Conservation (phyloP, 441 rosid species). For the Mallotus japonicus region DNA sequence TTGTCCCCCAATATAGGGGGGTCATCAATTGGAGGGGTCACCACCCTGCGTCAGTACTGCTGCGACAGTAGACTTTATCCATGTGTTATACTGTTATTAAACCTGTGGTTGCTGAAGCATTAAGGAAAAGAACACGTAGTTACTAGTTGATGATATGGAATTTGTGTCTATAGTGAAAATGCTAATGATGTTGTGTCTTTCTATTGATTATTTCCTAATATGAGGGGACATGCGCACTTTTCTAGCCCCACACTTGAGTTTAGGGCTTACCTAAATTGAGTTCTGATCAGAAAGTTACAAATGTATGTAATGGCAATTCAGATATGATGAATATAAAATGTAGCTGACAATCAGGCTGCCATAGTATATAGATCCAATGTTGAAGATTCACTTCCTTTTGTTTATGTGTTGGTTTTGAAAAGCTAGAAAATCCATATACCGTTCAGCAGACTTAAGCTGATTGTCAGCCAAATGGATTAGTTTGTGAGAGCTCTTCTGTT, state of each 20-base stretch:
- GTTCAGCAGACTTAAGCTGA: not conserved
- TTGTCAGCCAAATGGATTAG: not conserved
- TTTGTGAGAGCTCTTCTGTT: not conserved
- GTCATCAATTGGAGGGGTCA: no score
- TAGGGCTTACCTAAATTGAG: not conserved
- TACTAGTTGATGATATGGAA: not conserved
- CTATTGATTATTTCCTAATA: not conserved
- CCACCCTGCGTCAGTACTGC: no score
- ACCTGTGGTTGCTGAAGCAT: no score
- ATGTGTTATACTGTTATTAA: no score
- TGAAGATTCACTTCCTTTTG: constrained; percentile 3
- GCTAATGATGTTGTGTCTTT: not conserved
- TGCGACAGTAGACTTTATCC: no score
- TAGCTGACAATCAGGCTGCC: not conserved
- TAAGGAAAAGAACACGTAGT: not conserved
- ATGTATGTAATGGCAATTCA: not conserved
- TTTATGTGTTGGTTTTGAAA: not conserved
- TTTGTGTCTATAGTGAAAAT: not conserved
- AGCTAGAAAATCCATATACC: not conserved
- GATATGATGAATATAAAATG: not conserved
- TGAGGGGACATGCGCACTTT: not conserved
- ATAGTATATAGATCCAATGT: not conserved
- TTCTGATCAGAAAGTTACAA: not conserved
- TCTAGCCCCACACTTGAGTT: not conserved
- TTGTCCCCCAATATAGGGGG: no score